Evolutionary conservation across 495 filamentous ascomycete species (phyloP), one percentile per base, ranked within the genome.

Genomic region (Aspergillus cristatus): DNA sequence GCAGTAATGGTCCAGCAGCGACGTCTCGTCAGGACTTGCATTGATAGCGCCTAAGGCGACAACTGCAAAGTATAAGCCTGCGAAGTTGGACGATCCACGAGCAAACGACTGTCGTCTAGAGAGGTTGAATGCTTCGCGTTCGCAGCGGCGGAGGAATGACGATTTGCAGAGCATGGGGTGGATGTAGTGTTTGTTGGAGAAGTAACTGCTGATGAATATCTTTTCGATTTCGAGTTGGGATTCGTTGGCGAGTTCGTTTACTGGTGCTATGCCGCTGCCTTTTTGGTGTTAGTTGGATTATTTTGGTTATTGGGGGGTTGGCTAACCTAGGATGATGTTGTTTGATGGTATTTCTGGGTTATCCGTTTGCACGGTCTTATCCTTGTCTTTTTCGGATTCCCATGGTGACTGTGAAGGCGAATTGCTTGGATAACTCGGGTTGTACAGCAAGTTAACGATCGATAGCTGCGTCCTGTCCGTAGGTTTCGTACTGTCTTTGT

Each of bases 121-220:
- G 6, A 29, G 5, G n/a, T 38, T 14, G 29, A 49, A 54, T 26
- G 42, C 47, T 34, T 54, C 47, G 12, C 28, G 15, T 28, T 54
- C 51, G 29, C 47, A 54, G 15, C 44, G 43, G 29, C 38, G 41
- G 47, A 54, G 50, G 28, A 54, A 54, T 8, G 34, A 12, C 28
- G 13, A 29, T 35, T 54, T 54, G 22, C 30, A 45, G 16, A 54
- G 45, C 18, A 54, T 38, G 12, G 47, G 51, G 28, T 54, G 51
- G 16, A 54, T 48, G 37, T 50, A 51, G 22, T 54, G 47, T 24
- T 54, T 50, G 34, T 54, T 54, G 11, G 47, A 41, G 30, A 54
- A 54, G 34, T 50, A 54, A 32, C 51, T 54, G 36, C 41, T 39
- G 14, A 54, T 48, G 40, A 54, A 54, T 8, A 54, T 50, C 36